Base-by-base conservation (phyloP, 2,329 filamentous ascomycete species). In the Lasiodiplodia citricola region DNA sequence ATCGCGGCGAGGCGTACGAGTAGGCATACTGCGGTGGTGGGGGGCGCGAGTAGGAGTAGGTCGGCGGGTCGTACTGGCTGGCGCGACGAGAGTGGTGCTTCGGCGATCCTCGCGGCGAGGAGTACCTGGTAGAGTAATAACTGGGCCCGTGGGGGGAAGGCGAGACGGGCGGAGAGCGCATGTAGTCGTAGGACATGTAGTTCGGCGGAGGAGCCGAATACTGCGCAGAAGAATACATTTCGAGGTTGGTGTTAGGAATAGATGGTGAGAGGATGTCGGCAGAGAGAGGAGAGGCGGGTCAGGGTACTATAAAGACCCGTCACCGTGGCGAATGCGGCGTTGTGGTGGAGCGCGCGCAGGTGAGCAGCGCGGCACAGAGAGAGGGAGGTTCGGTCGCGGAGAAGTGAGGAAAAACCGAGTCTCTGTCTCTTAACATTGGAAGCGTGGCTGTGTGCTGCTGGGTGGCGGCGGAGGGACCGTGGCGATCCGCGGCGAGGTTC, bases 61-160 rank as follows among this genome's bases (percentile, higher is more conserved):
- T 74, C 25, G 80, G 74, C n/a, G 77, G 80, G 56, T 77, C 77
- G 68, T 83, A 82, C 71, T 83, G 81, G 72, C 87, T 90, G 71
- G 87, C 83, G 73, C 87, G 86, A 75, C 87, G 85, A 38, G 81
- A 81, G 31, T 73, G 71, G 70, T 76, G 74, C 75, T 85, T 85
- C 57, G 84, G 78, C 52, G 81, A 81, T 67, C 75, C 79, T 70
- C 81, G 83, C 38, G 80, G 79, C 5, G 81, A 81, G 51, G 82
- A 82, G 74, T 86, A 85, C 71, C 83, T 80, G 37, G 85, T 84
- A 10, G 86, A 85, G 77, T 86, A 85, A 81, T 88, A 88, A 62
- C 74, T 74, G 75, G 78, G 78, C 65, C 74, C 74, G 70, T 75
- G 75, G 41, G 77, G 76, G 6, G 81, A 83, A 23, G 86, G 85